A percentile compares a stretch with the other conserved stretches of the same genome.
These are phyloP conservation scores for Chaetomiaceae sp. DNA, from an alignment of 2,329 filamentous ascomycete species.

Conservation along the genomic window DNA sequence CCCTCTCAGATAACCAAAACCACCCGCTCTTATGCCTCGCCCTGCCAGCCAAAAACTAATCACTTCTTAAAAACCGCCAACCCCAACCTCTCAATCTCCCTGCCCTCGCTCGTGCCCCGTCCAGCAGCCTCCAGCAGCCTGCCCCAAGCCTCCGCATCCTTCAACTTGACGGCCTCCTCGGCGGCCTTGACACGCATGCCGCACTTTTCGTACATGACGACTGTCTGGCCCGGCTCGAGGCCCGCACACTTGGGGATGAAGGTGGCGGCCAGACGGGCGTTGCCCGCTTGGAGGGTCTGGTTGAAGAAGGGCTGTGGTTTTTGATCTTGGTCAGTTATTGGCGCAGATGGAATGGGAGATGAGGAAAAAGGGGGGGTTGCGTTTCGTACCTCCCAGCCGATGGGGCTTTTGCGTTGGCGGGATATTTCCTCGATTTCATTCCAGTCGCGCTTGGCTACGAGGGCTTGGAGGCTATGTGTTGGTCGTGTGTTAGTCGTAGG, in stretches of 20 bases:
- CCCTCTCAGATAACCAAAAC: not conserved
- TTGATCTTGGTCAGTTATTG: not conserved
- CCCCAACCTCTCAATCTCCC: constrained; percentile 78
- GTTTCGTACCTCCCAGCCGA: constrained; percentile 83
- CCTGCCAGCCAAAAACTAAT: constrained; percentile 3
- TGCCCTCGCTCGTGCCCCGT: constrained; percentile 57
- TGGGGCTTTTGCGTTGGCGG: constrained; percentile 76
- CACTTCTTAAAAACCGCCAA: constrained; percentile 53
- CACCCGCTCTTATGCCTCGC: not conserved
- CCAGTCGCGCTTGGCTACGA: constrained; percentile 90
- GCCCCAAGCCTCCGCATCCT: constrained; percentile 71
- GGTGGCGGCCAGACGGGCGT: constrained; percentile 73
- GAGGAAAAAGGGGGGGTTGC: not conserved
- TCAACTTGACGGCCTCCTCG: constrained; percentile 81
- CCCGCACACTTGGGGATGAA: constrained; percentile 86
- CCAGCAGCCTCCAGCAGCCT: constrained; percentile 69
- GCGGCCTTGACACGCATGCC: constrained; percentile 83
- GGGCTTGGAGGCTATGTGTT: constrained; percentile 65
- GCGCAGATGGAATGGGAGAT: not conserved
- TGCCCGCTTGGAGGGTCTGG: constrained; percentile 80
- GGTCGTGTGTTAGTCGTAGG: not conserved
- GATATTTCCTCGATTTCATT: constrained; percentile 82
- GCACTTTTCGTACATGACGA: constrained; percentile 96
- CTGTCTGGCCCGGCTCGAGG: constrained; percentile 61
- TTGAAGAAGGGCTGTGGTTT: constrained; percentile 78